Base-by-base conservation (phyloP, 2,329 filamentous ascomycete species). In the Ophiosphaerella narmari region DNA sequence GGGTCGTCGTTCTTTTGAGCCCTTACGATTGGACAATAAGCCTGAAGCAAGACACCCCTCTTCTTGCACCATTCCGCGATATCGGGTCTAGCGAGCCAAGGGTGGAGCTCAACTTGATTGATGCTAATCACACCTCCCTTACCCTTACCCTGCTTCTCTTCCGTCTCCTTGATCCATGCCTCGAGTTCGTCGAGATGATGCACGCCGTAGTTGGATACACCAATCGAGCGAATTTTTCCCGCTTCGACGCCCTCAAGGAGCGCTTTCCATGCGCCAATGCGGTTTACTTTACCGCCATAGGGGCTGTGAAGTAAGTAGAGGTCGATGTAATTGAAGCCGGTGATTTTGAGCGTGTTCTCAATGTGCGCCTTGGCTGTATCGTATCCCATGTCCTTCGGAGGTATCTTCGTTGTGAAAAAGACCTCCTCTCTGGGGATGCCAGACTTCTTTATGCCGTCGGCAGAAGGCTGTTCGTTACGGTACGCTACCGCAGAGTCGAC, bases 71-170 rank as follows among this genome's bases (percentile, higher is more conserved):
- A 97, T 39, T 83, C 77, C 7, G 86, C 85, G 53, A 97, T 90
- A 65, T 96, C 91, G 18, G 80, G 77, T n/a, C 91, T 81, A 7
- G 86, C 80, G 36, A 91, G 84, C 91, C 91, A 97, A 1, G 92
- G 92, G 73, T 97, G 92, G 9, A 97, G 77, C 75, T 97, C 92
- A 74, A 74, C 56, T 74, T 96, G 92, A 35, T 90, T 91, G 33
- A 96, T 88, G 53, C 86, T 88, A 65, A 96, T 82, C 35, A 90
- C 77, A 21, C 90, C 90, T 4, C 82, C 83, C 59, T 84, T 86
- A 8, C 86, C 86, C 49, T 78, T 75, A 1, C 83, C 84, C 39
- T 85, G 80, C 37, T 82, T 80, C 70, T 84, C 83, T 63, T 89
- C 86, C 0, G 86, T 80, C 69, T 86, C 82, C 60, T 78, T 75